Conservation (phyloP, 805 yeast species). For the Hanseniaspora thailandica region DNA sequence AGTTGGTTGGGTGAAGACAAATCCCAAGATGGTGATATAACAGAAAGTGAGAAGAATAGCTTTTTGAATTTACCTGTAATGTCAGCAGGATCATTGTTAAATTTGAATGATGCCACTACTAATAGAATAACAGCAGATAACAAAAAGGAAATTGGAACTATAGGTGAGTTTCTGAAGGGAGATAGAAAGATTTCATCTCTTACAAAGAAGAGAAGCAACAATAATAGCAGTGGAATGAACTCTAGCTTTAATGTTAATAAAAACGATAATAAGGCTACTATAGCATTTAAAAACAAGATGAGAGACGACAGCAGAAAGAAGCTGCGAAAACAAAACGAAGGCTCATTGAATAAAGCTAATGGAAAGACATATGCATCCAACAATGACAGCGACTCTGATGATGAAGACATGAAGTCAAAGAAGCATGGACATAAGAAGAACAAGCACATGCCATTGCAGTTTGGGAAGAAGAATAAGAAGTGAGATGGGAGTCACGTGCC, state of each 20-base stretch:
- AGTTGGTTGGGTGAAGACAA: conserved; percentile 22
- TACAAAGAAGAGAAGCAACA: conserved; percentile 25
- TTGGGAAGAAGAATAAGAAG: conserved; percentile 20
- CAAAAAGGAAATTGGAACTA: conserved; percentile 25
- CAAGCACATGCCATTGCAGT: conserved; percentile 23
- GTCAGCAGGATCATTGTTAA: conserved; percentile 27
- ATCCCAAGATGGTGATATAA: conserved; percentile 6
- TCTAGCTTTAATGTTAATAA: conserved; percentile 22
- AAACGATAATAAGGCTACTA: conserved; percentile 29
- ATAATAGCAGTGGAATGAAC: conserved; percentile 3
- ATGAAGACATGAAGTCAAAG: conserved; percentile 17
- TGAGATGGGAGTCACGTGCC: background rate
- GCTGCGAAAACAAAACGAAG: conserved; percentile 14
- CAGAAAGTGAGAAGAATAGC: conserved; percentile 19
- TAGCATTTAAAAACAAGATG: conserved; percentile 28
- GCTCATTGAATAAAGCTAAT: too few relatives aligned
- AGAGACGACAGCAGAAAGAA: conserved; percentile 20
- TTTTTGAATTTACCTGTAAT: conserved; percentile 28
- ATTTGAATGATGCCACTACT: conserved; percentile 16
- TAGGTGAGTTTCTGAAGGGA: conserved; percentile 29
- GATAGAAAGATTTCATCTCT: conserved; percentile 27
- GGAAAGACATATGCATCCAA: background rate
- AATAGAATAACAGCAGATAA: background rate
- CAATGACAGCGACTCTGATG: conserved; percentile 10
- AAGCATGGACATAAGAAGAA: conserved; percentile 20